A percentile compares a stretch with the other conserved stretches of the same genome.
These are phyloP conservation scores for Cercophora sp. DNA, from an alignment of 495 filamentous ascomycete genomes.

Conservation along the genomic window DNA sequence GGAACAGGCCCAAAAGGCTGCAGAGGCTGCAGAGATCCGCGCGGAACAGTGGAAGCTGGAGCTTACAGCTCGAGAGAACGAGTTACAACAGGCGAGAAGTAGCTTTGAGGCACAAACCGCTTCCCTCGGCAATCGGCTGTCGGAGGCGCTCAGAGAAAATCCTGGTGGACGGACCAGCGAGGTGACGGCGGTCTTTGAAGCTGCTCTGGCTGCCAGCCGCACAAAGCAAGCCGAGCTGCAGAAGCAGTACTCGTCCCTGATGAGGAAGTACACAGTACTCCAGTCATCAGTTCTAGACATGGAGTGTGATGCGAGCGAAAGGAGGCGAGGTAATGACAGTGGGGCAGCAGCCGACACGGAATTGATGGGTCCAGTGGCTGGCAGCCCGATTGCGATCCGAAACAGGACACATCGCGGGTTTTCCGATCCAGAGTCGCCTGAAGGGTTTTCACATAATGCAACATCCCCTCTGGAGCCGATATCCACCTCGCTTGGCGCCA, in stretches of 20 bases:
- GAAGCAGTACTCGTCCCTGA: constrained; percentile 37
- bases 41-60: constrained; percentile 49
- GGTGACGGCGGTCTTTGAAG: constrained; percentile 33
- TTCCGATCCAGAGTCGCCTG: constrained; percentile 34
- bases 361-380: constrained; percentile 1
- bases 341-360: constrained; percentile 7
- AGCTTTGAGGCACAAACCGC: constrained; percentile 43
- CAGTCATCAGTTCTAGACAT: constrained; percentile 36
- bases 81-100: constrained; percentile 42
- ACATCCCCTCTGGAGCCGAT: constrained; percentile 33
- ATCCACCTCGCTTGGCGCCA: constrained; percentile 14
- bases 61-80: constrained; percentile 49
- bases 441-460: constrained; percentile 29
- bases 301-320: constrained; percentile 19
- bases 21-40: constrained; percentile 48
- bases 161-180: constrained; percentile 35
- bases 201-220: constrained; percentile 33
- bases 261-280: constrained; percentile 38
- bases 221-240: constrained; percentile 40
- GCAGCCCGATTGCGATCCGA: constrained; percentile 15
- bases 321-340: constrained; percentile 3
- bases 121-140: constrained; percentile 38
- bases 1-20: constrained; percentile 45
- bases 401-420: constrained; percentile 28
- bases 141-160: constrained; percentile 38